phyloP scores from a whole-genome alignment of 345 rosid genomes.

The Eucalyptus erythrocorys region DNA sequence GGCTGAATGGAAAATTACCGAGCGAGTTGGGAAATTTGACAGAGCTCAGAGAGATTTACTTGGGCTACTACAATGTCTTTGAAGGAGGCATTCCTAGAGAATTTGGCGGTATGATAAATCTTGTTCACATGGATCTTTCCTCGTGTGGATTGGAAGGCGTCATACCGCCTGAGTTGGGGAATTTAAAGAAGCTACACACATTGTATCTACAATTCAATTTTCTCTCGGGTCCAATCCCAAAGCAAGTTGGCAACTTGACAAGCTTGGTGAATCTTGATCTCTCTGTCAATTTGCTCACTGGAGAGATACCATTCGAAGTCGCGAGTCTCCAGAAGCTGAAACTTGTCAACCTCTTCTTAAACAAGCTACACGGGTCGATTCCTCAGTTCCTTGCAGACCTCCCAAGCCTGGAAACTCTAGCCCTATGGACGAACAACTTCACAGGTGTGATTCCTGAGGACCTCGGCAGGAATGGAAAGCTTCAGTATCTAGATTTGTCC shows the following conservation, averaged over 20 bases:
- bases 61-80: slow-evolving; percentile 52
- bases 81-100: slow-evolving; percentile 46
- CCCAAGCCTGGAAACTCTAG: slow-evolving; percentile 33
- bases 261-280: slow-evolving; percentile 43
- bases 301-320: slow-evolving; percentile 45
- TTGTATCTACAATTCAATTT: slow-evolving; percentile 43
- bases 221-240: slow-evolving; percentile 36
- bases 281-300: slow-evolving; percentile 44
- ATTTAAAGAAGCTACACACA: slow-evolving; percentile 31
- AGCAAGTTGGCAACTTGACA: slow-evolving; percentile 41
- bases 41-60: slow-evolving; percentile 28
- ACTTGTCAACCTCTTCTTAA: slow-evolving; percentile 47
- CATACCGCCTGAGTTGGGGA: slow-evolving; percentile 47
- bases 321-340: slow-evolving; percentile 24
- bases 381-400: slow-evolving; percentile 40
- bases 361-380: slow-evolving; percentile 50
- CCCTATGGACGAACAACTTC: slow-evolving; percentile 58
- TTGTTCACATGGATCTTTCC: slow-evolving; percentile 48
- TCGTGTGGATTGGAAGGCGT: slow-evolving; percentile 36
- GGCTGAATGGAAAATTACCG: slow-evolving; percentile 41
- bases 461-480: slow-evolving; percentile 44
- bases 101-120: slow-evolving; percentile 35
- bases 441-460: slow-evolving; percentile 48
- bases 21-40: slow-evolving; percentile 46
- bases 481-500: slow-evolving; percentile 46